Evolutionary conservation across 2,329 filamentous ascomycete species (phyloP).

Genomic region (Cladosporium sphaerospermum): DNA sequence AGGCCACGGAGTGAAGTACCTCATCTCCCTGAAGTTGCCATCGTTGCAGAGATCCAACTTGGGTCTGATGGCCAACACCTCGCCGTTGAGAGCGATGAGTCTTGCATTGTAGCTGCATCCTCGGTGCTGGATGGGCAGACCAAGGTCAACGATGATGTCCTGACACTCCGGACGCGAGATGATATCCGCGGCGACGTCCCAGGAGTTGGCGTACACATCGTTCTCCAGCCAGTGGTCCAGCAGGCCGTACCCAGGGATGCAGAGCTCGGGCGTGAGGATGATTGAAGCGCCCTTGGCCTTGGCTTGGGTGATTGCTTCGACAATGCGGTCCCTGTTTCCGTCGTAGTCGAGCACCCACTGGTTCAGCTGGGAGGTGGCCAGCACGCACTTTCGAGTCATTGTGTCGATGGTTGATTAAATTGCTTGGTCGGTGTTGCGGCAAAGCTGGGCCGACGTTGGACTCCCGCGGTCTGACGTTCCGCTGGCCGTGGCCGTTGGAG

Average conservation of each 20-base stretch:
- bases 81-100: constrained; percentile 58
- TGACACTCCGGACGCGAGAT: constrained; percentile 54
- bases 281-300: constrained; percentile 57
- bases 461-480: not conserved
- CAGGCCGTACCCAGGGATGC: constrained; percentile 58
- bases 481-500: not conserved
- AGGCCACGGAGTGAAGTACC: constrained; percentile 59
- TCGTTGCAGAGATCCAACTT: constrained; percentile 68
- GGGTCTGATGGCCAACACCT: constrained; percentile 65
- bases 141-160: constrained; percentile 55
- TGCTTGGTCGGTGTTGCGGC: constrained; percentile 6
- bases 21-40: constrained; percentile 49
- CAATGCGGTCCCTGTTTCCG: constrained; percentile 58
- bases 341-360: constrained; percentile 54
- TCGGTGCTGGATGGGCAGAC: constrained; percentile 54
- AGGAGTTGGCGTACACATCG: constrained; percentile 39
- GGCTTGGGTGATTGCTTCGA: constrained; percentile 54
- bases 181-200: constrained; percentile 58
- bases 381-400: constrained; percentile 30
- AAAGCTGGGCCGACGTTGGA: constrained; percentile 5
- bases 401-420: not conserved
- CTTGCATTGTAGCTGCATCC: constrained; percentile 61
- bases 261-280: constrained; percentile 44
- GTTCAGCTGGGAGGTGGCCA: constrained; percentile 41
- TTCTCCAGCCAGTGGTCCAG: constrained; percentile 56